Base-by-base conservation (phyloP, 495 filamentous ascomycete genomes). In the Entonaema liquescens region DNA sequence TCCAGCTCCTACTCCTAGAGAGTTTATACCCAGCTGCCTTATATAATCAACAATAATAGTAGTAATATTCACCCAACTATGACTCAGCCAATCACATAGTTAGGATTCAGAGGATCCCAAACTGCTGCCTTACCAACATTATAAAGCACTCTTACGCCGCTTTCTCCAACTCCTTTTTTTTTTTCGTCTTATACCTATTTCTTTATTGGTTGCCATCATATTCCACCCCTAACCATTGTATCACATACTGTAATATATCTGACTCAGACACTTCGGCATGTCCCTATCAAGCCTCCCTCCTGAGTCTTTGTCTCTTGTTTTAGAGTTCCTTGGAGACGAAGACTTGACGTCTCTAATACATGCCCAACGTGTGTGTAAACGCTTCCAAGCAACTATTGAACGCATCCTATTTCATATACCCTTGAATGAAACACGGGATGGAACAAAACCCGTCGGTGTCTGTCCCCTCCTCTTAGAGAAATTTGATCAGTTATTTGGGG, bases 271-370 rank as follows among this genome's bases (percentile, higher is more conserved):
- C 11, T 3, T 25, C 5, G 21, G 1, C 29, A 65, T 70, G 67
- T 36, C 47, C 28, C 33, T 70, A 7, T 23, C 36, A 40, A 52
- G 0, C 35, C 28, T 70, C 3, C 67, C 67, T 11, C 15, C 61
- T 0, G 67, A 70, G 49, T 57, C 49, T 1, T 28, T 65, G 2
- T 47, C 60, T 15, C 19, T 59, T 1, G 26, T 54, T 26, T 31
- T 69, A 26, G 54, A 69, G 26, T 64, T 35, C 42, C 67, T 69
- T 31, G 53, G 21, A 25, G 33, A 53, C 1, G 12, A 15, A 21
- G 60, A 69, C 42, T 23, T 69, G 21, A 55, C 59, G 5, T 28
- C 67, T 19, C 36, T 69, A 1, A 35, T 69, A 42, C 21, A 63
- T 42, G 59, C 53, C 0, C 66, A 54, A 55, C 60, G 59, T 2